Percentiles rank a stretch among this genome's conserved stretches.
These are phyloP conservation scores for Penicillium aurantiogriseum DNA, from an alignment of 2,329 filamentous ascomycete genomes.

Conservation along the genomic window DNA sequence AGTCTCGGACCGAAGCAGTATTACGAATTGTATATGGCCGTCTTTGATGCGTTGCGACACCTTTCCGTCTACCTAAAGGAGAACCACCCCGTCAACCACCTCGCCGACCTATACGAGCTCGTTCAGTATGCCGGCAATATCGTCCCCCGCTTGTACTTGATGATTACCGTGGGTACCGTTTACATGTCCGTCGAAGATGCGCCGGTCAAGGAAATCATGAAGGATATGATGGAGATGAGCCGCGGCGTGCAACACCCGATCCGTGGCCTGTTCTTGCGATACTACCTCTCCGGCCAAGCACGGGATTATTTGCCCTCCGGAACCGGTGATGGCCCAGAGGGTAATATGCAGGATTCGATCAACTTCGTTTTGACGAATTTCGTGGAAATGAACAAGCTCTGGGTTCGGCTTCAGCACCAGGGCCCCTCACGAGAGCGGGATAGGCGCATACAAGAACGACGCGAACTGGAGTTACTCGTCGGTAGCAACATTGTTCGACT, in stretches of 20 bases:
- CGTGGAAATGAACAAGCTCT: constrained; percentile 99
- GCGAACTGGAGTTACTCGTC: constrained; percentile 91
- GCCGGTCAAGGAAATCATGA: constrained; percentile 99
- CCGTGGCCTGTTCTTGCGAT: constrained; percentile 88
- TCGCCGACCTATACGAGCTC: constrained; percentile 95
- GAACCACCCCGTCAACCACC: constrained; percentile 95
- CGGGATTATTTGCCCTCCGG: constrained; percentile 82
- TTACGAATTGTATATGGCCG: constrained; percentile 99
- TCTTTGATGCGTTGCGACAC: constrained; percentile 96
- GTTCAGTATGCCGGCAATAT: constrained; percentile 99
- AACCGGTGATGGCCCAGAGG: constrained; percentile 84
- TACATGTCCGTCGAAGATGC: constrained; percentile 99
- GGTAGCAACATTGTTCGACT: constrained; percentile 94
- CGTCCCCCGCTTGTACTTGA: constrained; percentile 90
- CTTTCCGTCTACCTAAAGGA: constrained; percentile 95
- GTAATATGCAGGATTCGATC: constrained; percentile 94
- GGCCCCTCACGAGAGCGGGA: constrained; percentile 94
- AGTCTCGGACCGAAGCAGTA: constrained; percentile 99
- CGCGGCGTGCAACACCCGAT: constrained; percentile 95
- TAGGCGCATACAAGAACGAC: constrained; percentile 86
- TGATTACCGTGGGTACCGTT: constrained; percentile 98
- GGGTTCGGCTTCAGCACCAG: constrained; percentile 96
- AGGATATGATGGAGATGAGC: constrained; percentile 99
- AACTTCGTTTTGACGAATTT: constrained; percentile 98
- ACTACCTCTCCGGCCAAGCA: constrained; percentile 93